These are phyloP conservation scores for Caryopteris hybrid DNA, from an alignment of 305 asterid genomes.

Conservation along the genomic window DNA sequence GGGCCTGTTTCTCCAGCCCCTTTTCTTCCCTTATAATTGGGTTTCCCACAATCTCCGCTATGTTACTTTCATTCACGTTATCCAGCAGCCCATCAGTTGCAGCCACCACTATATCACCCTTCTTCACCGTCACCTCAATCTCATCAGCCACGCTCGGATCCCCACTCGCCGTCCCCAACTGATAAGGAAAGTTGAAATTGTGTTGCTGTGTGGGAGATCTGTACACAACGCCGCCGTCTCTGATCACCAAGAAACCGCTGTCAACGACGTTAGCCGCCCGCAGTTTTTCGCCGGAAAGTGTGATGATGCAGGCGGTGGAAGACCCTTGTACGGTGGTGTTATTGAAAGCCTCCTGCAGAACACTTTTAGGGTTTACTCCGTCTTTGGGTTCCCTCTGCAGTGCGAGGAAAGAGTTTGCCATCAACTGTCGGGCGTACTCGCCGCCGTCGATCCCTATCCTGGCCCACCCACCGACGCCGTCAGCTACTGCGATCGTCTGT, in stretches of 20 bases:
- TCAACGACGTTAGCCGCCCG: conserved; percentile 50
- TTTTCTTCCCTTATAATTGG: not conserved
- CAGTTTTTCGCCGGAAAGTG: conserved; percentile 22
- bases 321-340: conserved; percentile 26
- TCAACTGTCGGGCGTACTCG: conserved; percentile 19
- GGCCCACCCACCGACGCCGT: conserved; percentile 48
- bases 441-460: conserved; percentile 19
- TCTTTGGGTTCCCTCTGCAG: not conserved
- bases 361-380: conserved; percentile 18
- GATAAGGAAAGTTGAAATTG: conserved; percentile 34
- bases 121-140: conserved; percentile 16
- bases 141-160: conserved; percentile 21
- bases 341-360: conserved; percentile 21
- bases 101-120: conserved; percentile 35
- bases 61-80: conserved; percentile 25
- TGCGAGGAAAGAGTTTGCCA: not conserved
- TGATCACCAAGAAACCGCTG: conserved; percentile 39
- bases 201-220: conserved; percentile 23
- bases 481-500: conserved; percentile 22
- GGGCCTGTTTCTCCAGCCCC: conserved; percentile 8
- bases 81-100: conserved; percentile 56
- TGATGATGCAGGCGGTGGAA: conserved; percentile 50
- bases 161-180: conserved; percentile 6
- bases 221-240: conserved; percentile 17
- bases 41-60: conserved; percentile 15